Evolutionary conservation across 2,329 filamentous ascomycete genomes (phyloP).

Genomic region (Pestalotiopsis sp.): DNA sequence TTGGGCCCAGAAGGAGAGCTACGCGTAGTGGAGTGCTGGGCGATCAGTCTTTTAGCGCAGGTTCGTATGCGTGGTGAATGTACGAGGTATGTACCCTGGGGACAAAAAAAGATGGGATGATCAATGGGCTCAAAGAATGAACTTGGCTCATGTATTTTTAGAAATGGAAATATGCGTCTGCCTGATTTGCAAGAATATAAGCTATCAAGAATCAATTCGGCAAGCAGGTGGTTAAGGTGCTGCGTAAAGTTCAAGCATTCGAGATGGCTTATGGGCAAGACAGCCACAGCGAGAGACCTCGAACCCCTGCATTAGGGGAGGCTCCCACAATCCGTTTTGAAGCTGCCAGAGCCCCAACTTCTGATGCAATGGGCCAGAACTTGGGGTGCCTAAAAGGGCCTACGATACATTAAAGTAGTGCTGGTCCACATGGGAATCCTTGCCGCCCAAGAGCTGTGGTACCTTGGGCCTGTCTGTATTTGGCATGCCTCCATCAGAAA

Average conservation of each 20-base stretch:
- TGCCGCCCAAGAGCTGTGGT: neutral
- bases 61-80: neutral
- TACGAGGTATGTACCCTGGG: neutral
- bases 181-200: neutral
- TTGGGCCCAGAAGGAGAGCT: neutral
- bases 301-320: conserved; percentile 9
- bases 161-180: neutral
- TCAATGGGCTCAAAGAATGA: neutral
- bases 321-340: neutral
- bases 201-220: neutral
- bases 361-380: neutral
- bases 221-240: neutral
- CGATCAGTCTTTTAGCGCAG: neutral
- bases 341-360: neutral
- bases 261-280: too few species aligned
- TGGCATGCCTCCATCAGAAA: neutral
- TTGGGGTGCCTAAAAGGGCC: neutral
- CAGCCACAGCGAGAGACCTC: neutral
- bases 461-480: neutral
- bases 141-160: neutral
- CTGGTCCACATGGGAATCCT: neutral
- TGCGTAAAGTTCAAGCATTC: neutral
- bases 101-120: neutral
- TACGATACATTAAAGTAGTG: neutral
- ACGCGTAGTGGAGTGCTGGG: neutral